phyloP scores from a whole-genome alignment of 768 basidiomycete genomes.

The Lanmaoa pseudosensibilis region DNA sequence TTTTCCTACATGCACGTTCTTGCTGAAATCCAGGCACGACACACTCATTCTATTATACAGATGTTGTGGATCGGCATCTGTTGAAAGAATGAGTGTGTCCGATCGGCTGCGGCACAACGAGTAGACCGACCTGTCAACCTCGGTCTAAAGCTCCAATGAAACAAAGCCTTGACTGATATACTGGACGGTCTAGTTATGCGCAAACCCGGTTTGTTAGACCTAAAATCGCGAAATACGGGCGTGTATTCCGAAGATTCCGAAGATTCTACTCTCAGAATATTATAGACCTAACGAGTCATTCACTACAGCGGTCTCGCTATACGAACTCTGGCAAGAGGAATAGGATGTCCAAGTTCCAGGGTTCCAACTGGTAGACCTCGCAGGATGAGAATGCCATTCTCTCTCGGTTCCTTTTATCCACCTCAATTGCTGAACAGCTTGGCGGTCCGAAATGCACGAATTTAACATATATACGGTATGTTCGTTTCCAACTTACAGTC shows the following conservation, averaged over 20 bases:
- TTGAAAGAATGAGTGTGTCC: no score
- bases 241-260: background rate
- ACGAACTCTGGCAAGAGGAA: background rate
- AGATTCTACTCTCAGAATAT: background rate
- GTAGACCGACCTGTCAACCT: background rate
- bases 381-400: background rate
- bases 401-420: background rate
- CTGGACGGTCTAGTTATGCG: background rate
- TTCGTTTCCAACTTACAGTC: background rate
- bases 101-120: background rate
- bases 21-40: background rate
- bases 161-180: background rate
- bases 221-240: background rate
- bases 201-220: background rate
- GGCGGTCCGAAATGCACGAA: background rate
- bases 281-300: background rate
- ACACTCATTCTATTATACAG: background rate
- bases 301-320: background rate
- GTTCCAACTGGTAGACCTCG: background rate
- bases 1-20: background rate
- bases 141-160: no score
- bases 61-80: background rate
- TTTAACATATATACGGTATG: background rate
- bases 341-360: background rate
- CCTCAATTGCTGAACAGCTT: background rate